These are phyloP conservation scores for Tolypocladium pustulatum DNA, from an alignment of 2,329 filamentous ascomycete species.

Conservation along the genomic window DNA sequence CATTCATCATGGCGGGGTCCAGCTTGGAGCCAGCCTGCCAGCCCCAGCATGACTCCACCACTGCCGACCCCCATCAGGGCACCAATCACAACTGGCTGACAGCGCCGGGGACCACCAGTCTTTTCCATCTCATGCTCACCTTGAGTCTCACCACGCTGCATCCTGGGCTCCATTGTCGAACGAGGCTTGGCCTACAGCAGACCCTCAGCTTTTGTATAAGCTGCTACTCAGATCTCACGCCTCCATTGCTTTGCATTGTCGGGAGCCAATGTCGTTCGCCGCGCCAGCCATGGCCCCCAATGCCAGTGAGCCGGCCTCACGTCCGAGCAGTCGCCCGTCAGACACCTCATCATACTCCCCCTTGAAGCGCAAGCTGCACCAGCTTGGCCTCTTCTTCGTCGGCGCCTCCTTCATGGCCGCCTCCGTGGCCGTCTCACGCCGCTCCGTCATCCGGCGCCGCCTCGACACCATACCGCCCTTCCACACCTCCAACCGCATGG, in stretches of 20 bases:
- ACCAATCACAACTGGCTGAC: neutral
- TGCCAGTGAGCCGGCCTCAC: neutral
- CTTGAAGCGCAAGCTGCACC: constrained; percentile 33
- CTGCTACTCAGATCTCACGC: neutral
- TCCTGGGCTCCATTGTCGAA: neutral
- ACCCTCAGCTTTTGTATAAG: neutral
- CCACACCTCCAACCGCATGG: constrained; percentile 50
- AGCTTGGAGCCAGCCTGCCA: neutral
- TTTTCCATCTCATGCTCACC: neutral
- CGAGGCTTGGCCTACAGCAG: neutral
- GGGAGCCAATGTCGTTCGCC: neutral
- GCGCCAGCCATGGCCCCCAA: neutral
- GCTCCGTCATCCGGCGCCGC: constrained; percentile 56
- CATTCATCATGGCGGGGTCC: neutral
- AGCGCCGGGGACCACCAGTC: neutral
- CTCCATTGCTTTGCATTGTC: neutral
- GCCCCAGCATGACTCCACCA: neutral
- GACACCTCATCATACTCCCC: constrained; percentile 20
- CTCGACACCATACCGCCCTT: constrained; percentile 55
- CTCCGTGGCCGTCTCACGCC: constrained; percentile 60
- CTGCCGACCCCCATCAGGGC: neutral
- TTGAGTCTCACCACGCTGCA: neutral
- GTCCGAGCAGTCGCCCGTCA: neutral
- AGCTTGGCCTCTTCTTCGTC: constrained; percentile 61
- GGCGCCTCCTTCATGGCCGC: constrained; percentile 67